Percentiles rank a stretch among this genome's conserved stretches.
These are phyloP conservation scores for Taiozyma sp. DNA, from an alignment of 1,139 yeast genomes.

Conservation along the genomic window DNA sequence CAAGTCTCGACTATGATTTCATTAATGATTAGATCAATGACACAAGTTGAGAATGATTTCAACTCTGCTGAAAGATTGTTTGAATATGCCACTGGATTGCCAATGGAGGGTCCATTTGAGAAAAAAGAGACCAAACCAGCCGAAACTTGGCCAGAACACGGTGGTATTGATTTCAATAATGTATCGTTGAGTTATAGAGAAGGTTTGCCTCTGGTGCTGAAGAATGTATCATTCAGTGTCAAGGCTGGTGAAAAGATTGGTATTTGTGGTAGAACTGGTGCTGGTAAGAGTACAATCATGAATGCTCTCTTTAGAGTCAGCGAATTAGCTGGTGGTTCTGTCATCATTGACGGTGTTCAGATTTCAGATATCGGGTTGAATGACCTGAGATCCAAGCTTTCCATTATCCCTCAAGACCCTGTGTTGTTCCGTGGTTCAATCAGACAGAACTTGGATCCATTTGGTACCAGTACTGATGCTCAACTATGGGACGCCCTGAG, in stretches of 20 bases:
- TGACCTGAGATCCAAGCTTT: slow-evolving; percentile 50
- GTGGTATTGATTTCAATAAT: slow-evolving; percentile 45
- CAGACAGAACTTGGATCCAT: slow-evolving; percentile 64
- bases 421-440: slow-evolving; percentile 63
- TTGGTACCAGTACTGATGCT: slow-evolving; percentile 43
- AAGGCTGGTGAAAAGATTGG: slow-evolving; percentile 58
- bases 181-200: slow-evolving; percentile 59
- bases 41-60: slow-evolving; percentile 71
- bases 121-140: slow-evolving; percentile 44
- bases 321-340: slow-evolving; percentile 47
- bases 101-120: slow-evolving; percentile 51
- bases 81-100: slow-evolving; percentile 60
- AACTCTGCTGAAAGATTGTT: slow-evolving; percentile 75
- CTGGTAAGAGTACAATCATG: slow-evolving; percentile 69
- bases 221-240: slow-evolving; percentile 32
- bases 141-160: slow-evolving; percentile 49
- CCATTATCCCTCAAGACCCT: slow-evolving; percentile 76
- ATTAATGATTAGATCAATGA: slow-evolving; percentile 41
- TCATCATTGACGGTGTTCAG: slow-evolving; percentile 56
- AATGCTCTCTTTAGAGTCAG: slow-evolving; percentile 56
- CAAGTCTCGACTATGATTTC: slow-evolving; percentile 26
- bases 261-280: slow-evolving; percentile 76
- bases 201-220: slow-evolving; percentile 58
- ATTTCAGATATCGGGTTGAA: slow-evolving; percentile 51
- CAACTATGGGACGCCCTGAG: slow-evolving; percentile 48